Evolutionary conservation across 1,284 basidiomycete species (phyloP).

Genomic region (Ustilago loliicola): DNA sequence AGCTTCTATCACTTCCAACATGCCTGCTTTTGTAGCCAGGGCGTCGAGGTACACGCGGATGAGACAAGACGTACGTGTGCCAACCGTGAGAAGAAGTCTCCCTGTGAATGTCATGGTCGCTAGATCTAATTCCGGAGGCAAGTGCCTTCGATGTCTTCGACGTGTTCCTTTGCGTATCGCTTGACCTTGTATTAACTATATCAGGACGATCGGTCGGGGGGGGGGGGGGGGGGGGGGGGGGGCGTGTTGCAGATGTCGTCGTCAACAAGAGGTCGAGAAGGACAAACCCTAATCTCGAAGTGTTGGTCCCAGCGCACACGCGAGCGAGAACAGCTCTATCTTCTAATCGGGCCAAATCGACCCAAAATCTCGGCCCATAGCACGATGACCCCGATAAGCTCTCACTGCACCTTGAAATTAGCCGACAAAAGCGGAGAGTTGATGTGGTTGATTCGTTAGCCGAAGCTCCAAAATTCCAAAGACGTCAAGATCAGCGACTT

Average conservation of each 20-base stretch:
- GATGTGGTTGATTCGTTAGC: neutral
- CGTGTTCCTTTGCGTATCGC: no score
- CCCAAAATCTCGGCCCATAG: neutral
- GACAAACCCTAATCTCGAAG: constrained; percentile 6
- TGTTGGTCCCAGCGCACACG: constrained; percentile 36
- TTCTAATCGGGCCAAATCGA: constrained; percentile 14
- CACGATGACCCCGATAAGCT: constrained; percentile 2
- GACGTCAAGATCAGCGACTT: constrained; percentile 41
- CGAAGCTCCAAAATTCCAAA: constrained; percentile 6
- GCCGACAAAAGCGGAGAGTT: neutral
- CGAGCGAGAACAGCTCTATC: neutral
- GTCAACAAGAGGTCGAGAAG: neutral
- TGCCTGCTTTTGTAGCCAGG: neutral
- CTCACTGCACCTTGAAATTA: neutral
- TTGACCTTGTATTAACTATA: no score
- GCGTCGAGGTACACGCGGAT: neutral
- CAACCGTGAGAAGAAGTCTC: constrained; percentile 30
- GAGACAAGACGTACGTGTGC: constrained; percentile 31
- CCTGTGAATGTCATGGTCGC: constrained; percentile 29
- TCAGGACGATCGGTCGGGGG: no score
- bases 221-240: no score
- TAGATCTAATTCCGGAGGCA: neutral
- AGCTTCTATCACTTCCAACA: neutral
- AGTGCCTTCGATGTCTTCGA: neutral
- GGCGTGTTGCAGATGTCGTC: neutral